A percentile compares a stretch with the other conserved stretches of the same genome.
These are phyloP conservation scores for Galium porrigens DNA, from an alignment of 305 asterid genomes.

Conservation along the genomic window DNA sequence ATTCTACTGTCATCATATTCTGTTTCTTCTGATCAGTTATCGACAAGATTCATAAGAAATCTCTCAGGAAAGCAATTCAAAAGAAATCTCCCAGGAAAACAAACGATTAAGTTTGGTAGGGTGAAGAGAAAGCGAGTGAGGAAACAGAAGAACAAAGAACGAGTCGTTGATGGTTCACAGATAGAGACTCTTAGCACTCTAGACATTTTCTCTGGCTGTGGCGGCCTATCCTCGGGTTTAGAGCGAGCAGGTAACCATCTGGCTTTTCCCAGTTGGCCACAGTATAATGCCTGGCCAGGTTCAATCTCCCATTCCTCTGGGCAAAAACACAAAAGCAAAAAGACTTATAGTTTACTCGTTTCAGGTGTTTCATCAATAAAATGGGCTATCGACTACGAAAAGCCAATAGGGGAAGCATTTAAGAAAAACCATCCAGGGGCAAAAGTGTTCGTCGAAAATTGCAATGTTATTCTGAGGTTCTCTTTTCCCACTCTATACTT, in stretches of 20 bases:
- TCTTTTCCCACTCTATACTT: background rate
- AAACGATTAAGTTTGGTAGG: constrained; percentile 3
- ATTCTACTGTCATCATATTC: background rate
- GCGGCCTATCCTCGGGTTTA: constrained; percentile 22
- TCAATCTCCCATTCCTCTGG: too few relatives aligned
- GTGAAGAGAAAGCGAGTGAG: constrained; percentile 4
- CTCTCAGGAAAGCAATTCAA: constrained; percentile 4
- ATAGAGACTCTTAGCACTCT: constrained; percentile 9
- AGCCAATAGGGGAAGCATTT: constrained; percentile 18
- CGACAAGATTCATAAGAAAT: constrained; percentile 9
- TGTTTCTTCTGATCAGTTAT: constrained; percentile 6
- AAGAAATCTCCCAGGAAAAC: background rate
- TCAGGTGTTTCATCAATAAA: constrained; percentile 17
- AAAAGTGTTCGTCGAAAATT: constrained; percentile 5
- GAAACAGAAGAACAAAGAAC: constrained; percentile 2
- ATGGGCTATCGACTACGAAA: constrained; percentile 22
- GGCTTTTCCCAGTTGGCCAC: background rate
- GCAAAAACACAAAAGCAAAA: too few relatives aligned
- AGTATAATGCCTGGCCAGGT: too few relatives aligned
- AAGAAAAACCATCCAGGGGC: constrained; percentile 20
- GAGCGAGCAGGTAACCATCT: constrained; percentile 17
- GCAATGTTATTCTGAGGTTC: constrained; percentile 22
- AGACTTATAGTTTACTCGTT: background rate
- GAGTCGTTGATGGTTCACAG: background rate
- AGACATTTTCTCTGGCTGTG: constrained; percentile 23